Base-by-base conservation (phyloP, 768 basidiomycete genomes). In the Lactifluus rugatus region DNA sequence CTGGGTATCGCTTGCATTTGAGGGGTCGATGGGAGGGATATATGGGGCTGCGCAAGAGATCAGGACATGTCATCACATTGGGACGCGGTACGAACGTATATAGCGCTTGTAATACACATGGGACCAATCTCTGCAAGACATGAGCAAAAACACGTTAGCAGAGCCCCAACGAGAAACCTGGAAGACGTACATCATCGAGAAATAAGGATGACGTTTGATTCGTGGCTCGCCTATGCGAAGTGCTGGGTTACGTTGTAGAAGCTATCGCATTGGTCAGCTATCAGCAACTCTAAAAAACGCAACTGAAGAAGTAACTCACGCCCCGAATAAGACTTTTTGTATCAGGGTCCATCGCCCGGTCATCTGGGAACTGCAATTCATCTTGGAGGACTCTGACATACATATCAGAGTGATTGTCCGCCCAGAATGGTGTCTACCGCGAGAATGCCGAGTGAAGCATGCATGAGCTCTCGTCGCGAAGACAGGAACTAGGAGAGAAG, bases 251-350 rank as follows among this genome's bases (percentile, higher is more conserved):
- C 92, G 82, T 80, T 96, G 93, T 47, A 99, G 79, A 23, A 99
- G 78, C 93, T 16, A 47, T 26, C 28, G 53, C 26, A 62, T 62
- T 9, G 48, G 60, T 63, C 46, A 39, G 17, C 28, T 25, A 37
- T 19, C 42, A 6, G 9, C 2, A 21, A 21, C 9, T 34, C 23
- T n/a, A 25, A 31, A 32, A 23, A 28, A 36, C 21, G 28, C 54
- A 48, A 36, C 31, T 3, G 14, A 42, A 19, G 41, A n/a, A 54
- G 47, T 34, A 5, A 78, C 89, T 70, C 68, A 95, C 92, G 42
- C 93, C 95, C 49, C 95, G 88, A 69, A 98, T 87, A 69, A 98
- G 80, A 71, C 89, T 88, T 78, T 90, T 93, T 16, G 94, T 97
- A 70, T 95, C 91, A 64, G 89, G 85, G 69, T 97, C 95, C 72